phyloP scores from a whole-genome alignment of 345 rosid genomes.

The Citrus sinensis region DNA sequence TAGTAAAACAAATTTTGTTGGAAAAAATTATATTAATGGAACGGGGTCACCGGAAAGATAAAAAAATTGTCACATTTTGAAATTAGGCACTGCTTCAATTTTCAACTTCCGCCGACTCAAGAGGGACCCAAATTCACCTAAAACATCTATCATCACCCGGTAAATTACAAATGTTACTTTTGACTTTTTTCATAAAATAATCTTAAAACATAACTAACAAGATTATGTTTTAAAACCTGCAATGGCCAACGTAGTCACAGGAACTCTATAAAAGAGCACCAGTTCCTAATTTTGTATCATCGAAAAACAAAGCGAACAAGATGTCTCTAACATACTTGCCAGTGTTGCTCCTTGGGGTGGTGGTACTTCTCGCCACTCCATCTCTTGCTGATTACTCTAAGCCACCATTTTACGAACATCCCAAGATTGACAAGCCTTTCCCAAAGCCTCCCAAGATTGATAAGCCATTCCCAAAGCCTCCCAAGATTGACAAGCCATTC shows the following conservation, averaged over 20 bases:
- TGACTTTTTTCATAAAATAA: not conserved
- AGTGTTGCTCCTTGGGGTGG: constrained; percentile 23
- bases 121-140: constrained; percentile 1
- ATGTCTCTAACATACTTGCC: constrained; percentile 24
- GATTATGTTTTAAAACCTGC: not conserved
- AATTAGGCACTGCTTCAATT: not conserved
- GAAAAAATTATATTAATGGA: no score
- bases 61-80: no score
- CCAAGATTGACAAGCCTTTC: not conserved
- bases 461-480: no score
- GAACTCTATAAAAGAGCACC: constrained; percentile 13
- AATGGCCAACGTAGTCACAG: not conserved
- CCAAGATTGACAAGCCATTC: not conserved
- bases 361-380: constrained; percentile 19
- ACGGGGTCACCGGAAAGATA: no score
- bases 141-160: not conserved
- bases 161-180: not conserved
- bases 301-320: not conserved
- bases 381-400: constrained; percentile 2
- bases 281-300: not conserved
- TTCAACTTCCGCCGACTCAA: not conserved
- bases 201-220: not conserved
- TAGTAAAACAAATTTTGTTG: no score
- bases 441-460: not conserved
- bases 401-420: not conserved